Base-by-base conservation (phyloP, 2,329 filamentous ascomycete genomes). In the Ilyonectria robusta region DNA sequence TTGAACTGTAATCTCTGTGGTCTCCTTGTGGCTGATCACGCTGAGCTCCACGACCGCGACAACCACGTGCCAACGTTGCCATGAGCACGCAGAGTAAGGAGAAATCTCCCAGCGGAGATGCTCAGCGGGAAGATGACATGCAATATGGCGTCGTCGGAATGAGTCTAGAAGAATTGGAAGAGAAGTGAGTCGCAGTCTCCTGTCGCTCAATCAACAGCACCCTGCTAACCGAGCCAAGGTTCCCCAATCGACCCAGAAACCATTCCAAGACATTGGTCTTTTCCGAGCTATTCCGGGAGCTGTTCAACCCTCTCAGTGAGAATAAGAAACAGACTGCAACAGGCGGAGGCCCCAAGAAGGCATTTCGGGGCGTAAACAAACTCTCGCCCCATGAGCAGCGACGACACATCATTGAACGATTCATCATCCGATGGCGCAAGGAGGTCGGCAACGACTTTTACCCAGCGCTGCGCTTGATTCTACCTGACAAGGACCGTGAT, bases 381-480 rank as follows among this genome's bases (percentile, higher is more conserved):
- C 83, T 89, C 9, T 91, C 90, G 4, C 91, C 94, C 0, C 90
- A 95, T 71, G 94, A 98, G 78, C 88, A 92, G 68, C 90, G 94
- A 42, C 89, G 92, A 1, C 89, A 91, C 73, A 93, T 98, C 71
- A 94, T 99, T 70, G 89, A 95, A 62, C 87, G 92, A 8, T 99
- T 97, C 83, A 94, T 99, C 72, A 87, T 88, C 15, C 88, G 90
- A 78, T 99, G 96, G 96, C 89, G 95, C 44, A 89, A 90, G 62
- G 91, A 97, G 68, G 95, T 98, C 23, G 96, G 96, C 29, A 84
- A 94, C 73, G 96, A 99, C 80, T 93, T 99, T 75, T 98, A 96
- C 77, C 96, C 96, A 0, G 95, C 94, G 2, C 88, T 99, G 80
- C 91, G 96, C 21, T 87, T 99, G 53, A 97, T 98, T 64, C 86